Conservation (phyloP, 441 rosid genomes). For the Adansonia grandidieri region DNA sequence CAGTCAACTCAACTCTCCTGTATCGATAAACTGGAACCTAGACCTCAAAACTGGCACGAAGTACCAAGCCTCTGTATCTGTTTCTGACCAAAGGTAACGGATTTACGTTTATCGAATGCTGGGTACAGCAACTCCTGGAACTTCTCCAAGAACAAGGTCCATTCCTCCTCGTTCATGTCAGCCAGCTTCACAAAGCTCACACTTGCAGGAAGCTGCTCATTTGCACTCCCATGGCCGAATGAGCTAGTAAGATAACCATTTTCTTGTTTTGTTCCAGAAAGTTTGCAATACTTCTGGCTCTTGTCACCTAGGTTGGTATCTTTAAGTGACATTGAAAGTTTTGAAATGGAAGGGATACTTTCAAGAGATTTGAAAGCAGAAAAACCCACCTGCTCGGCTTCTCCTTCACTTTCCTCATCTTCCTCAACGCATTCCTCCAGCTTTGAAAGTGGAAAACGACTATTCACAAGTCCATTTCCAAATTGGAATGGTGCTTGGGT, state of each 20-base stretch:
- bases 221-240: conserved; percentile 84
- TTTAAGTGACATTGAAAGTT: conserved; percentile 76
- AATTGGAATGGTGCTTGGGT: conserved; percentile 42
- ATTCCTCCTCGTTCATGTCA: conserved; percentile 80
- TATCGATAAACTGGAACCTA: conserved; percentile 22
- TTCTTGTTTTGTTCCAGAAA: conserved; percentile 51
- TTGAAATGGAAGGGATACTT: conserved; percentile 51
- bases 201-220: conserved; percentile 77
- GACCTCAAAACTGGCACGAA: conserved; percentile 59
- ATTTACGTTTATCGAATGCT: conserved; percentile 73
- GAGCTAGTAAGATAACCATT: conserved; percentile 50
- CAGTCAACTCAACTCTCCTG: conserved; percentile 24
- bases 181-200: conserved; percentile 79
- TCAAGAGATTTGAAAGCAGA: conserved; percentile 24
- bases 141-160: conserved; percentile 73
- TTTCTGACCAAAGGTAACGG: conserved; percentile 63
- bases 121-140: conserved; percentile 70
- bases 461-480: conserved; percentile 46
- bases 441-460: conserved; percentile 63
- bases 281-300: conserved; percentile 39
- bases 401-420: conserved; percentile 56
- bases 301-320: conserved; percentile 59
- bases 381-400: conserved; percentile 42
- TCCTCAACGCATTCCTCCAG: conserved; percentile 80
- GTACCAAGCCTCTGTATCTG: conserved; percentile 97